Conservation (phyloP, 2,329 filamentous ascomycete species). For the Aspergillus sp. region DNA sequence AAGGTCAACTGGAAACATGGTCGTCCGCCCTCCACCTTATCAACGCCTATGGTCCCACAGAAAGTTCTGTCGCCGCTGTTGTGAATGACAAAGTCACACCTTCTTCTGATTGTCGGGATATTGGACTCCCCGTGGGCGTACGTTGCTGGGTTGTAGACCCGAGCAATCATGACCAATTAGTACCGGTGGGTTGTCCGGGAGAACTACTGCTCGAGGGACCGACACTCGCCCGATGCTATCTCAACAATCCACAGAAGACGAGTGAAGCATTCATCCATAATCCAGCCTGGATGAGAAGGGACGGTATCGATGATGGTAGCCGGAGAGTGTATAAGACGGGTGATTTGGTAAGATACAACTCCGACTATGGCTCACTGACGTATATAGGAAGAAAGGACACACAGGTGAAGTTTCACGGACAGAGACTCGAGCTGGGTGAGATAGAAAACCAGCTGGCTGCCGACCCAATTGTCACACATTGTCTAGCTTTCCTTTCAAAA, state of each 20-base stretch:
- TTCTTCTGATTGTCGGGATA: slow-evolving; percentile 36
- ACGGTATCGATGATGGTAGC: slow-evolving; percentile 23
- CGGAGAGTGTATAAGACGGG: slow-evolving; percentile 46
- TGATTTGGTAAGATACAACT: slow-evolving; percentile 43
- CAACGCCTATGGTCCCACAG: slow-evolving; percentile 49
- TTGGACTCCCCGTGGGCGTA: slow-evolving; percentile 37
- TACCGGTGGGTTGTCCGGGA: slow-evolving; percentile 45
- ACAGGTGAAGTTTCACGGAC: slow-evolving; percentile 69
- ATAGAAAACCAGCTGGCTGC: slow-evolving; percentile 46
- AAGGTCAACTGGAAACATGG: slow-evolving; percentile 40
- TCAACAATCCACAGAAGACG: slow-evolving; percentile 61
- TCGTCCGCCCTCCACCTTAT: slow-evolving; percentile 38
- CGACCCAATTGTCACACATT: slow-evolving; percentile 36
- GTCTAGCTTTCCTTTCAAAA: slow-evolving; percentile 39
- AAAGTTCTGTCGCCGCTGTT: slow-evolving; percentile 40
- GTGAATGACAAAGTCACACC: slow-evolving; percentile 36
- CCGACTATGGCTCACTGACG: slow-evolving; percentile 36
- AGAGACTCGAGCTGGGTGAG: slow-evolving; percentile 62
- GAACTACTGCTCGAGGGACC: slow-evolving; percentile 48
- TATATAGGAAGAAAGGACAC: slow-evolving; percentile 64
- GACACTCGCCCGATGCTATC: slow-evolving; percentile 64
- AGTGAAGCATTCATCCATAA: slow-evolving; percentile 59
- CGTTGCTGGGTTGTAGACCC: slow-evolving; percentile 44
- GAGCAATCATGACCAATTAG: slow-evolving; percentile 40
- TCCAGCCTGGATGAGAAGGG: slow-evolving; percentile 54